phyloP scores from a whole-genome alignment of 176 grass and related monocot genomes.

The Lolium multiflorum region DNA sequence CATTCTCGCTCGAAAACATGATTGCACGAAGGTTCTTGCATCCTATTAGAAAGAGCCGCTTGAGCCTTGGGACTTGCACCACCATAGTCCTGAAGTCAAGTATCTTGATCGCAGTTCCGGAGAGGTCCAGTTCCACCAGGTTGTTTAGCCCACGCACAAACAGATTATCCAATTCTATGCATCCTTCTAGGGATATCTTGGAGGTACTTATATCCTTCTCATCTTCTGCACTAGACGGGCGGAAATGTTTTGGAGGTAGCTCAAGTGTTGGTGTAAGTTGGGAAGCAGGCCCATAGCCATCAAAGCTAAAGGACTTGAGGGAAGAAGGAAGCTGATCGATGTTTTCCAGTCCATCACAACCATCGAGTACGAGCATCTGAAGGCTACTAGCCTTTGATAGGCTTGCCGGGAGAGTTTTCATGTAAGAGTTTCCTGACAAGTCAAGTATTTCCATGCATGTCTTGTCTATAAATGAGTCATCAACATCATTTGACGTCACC shows the following conservation, averaged over 20 bases:
- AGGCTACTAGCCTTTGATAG: background rate
- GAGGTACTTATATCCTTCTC: background rate
- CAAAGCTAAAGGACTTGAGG: background rate
- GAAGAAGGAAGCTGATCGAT: background rate
- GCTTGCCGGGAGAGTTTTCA: background rate
- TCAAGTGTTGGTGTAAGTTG: background rate
- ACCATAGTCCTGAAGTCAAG: constrained; percentile 19
- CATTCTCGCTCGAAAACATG: accelerated
- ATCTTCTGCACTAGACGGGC: background rate
- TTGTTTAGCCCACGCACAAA: constrained; percentile 2
- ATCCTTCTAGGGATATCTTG: constrained; percentile 1
- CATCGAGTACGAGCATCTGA: constrained; percentile 28
- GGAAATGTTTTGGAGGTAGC: background rate
- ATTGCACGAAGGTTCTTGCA: constrained; percentile 6
- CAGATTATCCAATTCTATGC: background rate
- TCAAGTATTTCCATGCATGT: background rate
- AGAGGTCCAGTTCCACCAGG: constrained; percentile 17
- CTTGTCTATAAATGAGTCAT: background rate
- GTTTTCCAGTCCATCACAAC: background rate
- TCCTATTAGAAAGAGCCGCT: constrained; percentile 1
- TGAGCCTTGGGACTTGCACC: background rate
- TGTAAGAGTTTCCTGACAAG: background rate
- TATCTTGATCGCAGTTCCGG: constrained; percentile 10
- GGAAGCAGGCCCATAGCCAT: background rate
- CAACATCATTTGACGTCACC: background rate